Percentiles rank a stretch among this genome's conserved stretches.
Evolutionary conservation across 176 grass and related monocot species (phyloP).

Genomic region (Coix lacrymajobi): DNA sequence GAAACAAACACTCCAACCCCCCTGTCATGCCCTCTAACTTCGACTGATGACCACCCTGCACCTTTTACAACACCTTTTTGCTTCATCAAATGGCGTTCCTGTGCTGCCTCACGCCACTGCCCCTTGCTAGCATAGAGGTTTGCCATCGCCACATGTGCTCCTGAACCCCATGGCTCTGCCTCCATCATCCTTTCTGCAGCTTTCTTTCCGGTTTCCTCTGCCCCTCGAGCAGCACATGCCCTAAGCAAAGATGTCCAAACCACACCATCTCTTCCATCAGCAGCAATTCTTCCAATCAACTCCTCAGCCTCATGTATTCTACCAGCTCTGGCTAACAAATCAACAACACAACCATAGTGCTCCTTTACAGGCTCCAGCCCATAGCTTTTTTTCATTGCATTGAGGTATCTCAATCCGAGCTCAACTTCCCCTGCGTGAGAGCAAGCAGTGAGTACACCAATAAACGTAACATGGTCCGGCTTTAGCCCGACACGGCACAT

Average conservation of each 20-base stretch:
- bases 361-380: slow-evolving; percentile 48
- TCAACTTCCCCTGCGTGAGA: slow-evolving; percentile 50
- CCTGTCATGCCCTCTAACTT: slow-evolving; percentile 36
- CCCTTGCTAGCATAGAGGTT: slow-evolving; percentile 59
- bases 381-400: slow-evolving; percentile 37
- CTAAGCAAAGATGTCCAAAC: slow-evolving; percentile 62
- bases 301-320: slow-evolving; percentile 48
- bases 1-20: slow-evolving; percentile 48
- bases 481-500: slow-evolving; percentile 36
- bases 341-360: slow-evolving; percentile 58
- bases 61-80: slow-evolving; percentile 65
- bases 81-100: slow-evolving; percentile 52
- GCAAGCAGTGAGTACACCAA: slow-evolving; percentile 54
- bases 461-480: slow-evolving; percentile 48
- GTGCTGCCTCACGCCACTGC: slow-evolving; percentile 47
- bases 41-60: slow-evolving; percentile 53
- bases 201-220: slow-evolving; percentile 41
- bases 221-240: slow-evolving; percentile 50
- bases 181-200: slow-evolving; percentile 45
- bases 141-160: slow-evolving; percentile 59
- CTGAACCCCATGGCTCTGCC: slow-evolving; percentile 48
- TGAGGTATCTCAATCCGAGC: slow-evolving; percentile 50
- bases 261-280: slow-evolving; percentile 48
- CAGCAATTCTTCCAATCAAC: slow-evolving; percentile 40
- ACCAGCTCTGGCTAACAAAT: slow-evolving; percentile 45